Evolutionary conservation across 306 rosid genomes (phyloP).

Genomic region (Echinosophora koreensis): DNA sequence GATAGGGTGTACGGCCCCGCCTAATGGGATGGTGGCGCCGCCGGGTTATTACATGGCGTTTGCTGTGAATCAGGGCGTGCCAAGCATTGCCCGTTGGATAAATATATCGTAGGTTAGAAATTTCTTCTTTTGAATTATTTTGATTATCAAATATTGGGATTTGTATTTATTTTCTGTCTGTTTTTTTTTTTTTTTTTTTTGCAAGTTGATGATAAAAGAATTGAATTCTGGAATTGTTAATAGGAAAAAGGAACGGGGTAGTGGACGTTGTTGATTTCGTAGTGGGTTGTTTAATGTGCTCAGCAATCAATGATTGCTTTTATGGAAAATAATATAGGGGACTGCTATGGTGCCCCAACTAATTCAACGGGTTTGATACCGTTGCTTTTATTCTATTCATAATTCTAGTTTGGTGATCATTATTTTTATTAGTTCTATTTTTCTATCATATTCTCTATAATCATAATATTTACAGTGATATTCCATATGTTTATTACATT

Average conservation of each 20-base stretch:
- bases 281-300: background rate
- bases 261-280: background rate
- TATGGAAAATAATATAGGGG: background rate
- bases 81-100: constrained; percentile 86
- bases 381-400: too few relatives aligned
- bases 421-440: too few relatives aligned
- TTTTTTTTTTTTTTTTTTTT: background rate
- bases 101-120: constrained; percentile 41
- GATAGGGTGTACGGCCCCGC: constrained; percentile 73
- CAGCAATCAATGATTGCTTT: background rate
- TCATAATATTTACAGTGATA: too few relatives aligned
- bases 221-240: constrained; percentile 4
- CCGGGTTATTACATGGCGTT: constrained; percentile 93
- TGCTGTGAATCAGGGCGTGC: constrained; percentile 90
- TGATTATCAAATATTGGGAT: background rate
- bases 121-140: too few relatives aligned
- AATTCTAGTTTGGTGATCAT: too few relatives aligned
- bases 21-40: constrained; percentile 75
- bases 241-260: background rate
- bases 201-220: background rate
- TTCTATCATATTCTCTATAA: too few relatives aligned
- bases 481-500: too few relatives aligned
- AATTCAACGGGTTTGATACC: too few relatives aligned
- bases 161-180: background rate
- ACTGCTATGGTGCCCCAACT: too few relatives aligned